These are phyloP conservation scores for Metschnikowia colocasiae DNA, from an alignment of 805 yeast species.

Conservation along the genomic window DNA sequence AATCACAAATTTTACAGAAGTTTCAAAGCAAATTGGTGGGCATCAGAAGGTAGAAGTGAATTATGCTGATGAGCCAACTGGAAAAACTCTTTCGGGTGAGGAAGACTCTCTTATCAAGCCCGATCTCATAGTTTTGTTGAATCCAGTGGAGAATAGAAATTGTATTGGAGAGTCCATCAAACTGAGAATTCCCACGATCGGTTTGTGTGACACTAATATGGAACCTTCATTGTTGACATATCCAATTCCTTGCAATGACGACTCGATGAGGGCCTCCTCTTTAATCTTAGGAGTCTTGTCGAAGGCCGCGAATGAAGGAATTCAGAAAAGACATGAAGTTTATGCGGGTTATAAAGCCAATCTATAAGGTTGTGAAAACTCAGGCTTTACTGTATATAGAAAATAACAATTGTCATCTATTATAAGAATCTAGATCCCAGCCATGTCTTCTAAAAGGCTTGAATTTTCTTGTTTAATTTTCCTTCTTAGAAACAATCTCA, in stretches of 20 bases:
- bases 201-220: conserved; percentile 88
- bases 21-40: conserved; percentile 50
- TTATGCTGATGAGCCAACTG: conserved; percentile 64
- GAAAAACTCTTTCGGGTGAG: conserved; percentile 49
- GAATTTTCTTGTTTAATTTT: conserved; percentile 8
- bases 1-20: conserved; percentile 76
- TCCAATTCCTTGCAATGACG: conserved; percentile 96
- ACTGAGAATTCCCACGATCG: conserved; percentile 86
- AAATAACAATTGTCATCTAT: not conserved
- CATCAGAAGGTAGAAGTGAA: conserved; percentile 56
- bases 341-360: conserved; percentile 17
- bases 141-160: conserved; percentile 82
- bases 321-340: conserved; percentile 47
- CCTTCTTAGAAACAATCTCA: conserved; percentile 11
- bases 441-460: not conserved
- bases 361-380: not conserved
- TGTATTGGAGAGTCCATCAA: conserved; percentile 78
- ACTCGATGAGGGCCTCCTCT: conserved; percentile 75
- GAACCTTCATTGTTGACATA: conserved; percentile 88
- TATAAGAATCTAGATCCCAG: not conserved
- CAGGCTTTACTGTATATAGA: conserved; percentile 5
- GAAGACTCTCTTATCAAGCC: conserved; percentile 67
- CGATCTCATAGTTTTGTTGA: conserved; percentile 79
- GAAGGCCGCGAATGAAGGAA: conserved; percentile 80
- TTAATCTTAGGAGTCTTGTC: conserved; percentile 80